Evolutionary conservation across 192 early-diverging fungal species (phyloP).

Genomic region (Entrophospora sp.): DNA sequence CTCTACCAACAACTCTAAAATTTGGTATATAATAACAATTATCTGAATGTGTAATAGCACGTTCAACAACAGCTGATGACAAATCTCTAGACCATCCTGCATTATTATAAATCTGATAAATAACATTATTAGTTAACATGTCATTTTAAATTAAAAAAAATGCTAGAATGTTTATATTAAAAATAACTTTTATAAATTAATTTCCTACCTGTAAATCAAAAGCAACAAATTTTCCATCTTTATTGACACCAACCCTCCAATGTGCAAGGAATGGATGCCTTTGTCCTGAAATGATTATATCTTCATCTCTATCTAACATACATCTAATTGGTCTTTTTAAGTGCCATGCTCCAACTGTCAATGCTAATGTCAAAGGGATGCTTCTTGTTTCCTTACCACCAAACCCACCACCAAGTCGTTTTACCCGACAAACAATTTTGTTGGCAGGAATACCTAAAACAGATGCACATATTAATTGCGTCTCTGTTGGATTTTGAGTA

Average conservation of each 20-base stretch:
- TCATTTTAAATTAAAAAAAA: too few relatives aligned
- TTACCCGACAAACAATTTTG: slow-evolving; percentile 66
- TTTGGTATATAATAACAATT: slow-evolving; percentile 75
- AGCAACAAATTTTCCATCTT: slow-evolving; percentile 56
- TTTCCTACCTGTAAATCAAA: slow-evolving; percentile 36
- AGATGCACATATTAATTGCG: slow-evolving; percentile 59
- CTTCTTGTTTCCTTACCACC: slow-evolving; percentile 73
- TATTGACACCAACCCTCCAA: slow-evolving; percentile 67
- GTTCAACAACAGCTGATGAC: slow-evolving; percentile 62
- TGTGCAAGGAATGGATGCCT: slow-evolving; percentile 73
- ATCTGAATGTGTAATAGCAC: slow-evolving; percentile 65
- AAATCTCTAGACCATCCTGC: slow-evolving; percentile 60
- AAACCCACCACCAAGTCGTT: slow-evolving; percentile 84
- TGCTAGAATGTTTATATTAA: too few relatives aligned
- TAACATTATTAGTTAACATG: too few relatives aligned
- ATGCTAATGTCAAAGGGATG: slow-evolving; percentile 49
- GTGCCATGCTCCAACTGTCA: slow-evolving; percentile 65
- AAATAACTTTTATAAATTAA: too few relatives aligned
- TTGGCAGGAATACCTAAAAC: slow-evolving; percentile 64
- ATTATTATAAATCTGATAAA: slow-evolving; percentile 45
- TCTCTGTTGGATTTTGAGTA: slow-evolving; percentile 71
- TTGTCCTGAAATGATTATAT: slow-evolving; percentile 66
- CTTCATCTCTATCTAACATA: slow-evolving; percentile 77
- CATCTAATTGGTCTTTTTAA: slow-evolving; percentile 57
- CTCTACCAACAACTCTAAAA: slow-evolving; percentile 50